phyloP scores from a whole-genome alignment of 768 basidiomycete genomes.

The Suillus bovinus region DNA sequence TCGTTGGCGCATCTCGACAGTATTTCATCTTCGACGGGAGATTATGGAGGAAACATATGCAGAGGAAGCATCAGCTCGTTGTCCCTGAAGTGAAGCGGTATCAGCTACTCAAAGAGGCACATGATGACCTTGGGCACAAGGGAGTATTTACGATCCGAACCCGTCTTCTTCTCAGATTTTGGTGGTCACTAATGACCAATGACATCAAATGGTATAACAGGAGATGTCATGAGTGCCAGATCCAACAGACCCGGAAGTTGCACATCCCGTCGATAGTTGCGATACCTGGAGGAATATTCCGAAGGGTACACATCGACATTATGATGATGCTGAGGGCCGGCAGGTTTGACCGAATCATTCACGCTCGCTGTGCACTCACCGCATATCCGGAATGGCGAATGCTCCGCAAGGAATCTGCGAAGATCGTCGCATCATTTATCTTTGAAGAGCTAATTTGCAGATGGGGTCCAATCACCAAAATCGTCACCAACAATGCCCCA shows the following conservation, averaged over 20 bases:
- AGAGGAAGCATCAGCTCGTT: background rate
- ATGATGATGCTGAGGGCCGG: constrained; percentile 9
- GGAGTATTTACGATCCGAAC: background rate
- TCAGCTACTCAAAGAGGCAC: background rate
- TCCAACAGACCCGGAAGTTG: background rate
- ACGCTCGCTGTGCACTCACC: background rate
- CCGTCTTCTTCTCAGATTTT: background rate
- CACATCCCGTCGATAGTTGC: background rate
- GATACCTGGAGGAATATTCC: background rate
- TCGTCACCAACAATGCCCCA: no score
- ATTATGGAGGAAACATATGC: background rate
- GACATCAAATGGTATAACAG: constrained; percentile 1
- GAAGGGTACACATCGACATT: background rate
- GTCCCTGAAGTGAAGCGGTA: background rate
- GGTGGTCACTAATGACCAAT: background rate
- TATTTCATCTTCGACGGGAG: fast-evolving
- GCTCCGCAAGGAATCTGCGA: constrained; percentile 23
- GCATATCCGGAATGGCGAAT: constrained; percentile 30
- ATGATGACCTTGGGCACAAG: constrained; percentile 7
- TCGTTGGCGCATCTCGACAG: fast-evolving
- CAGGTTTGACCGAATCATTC: constrained; percentile 20
- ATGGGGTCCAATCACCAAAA: no score
- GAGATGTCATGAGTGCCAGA: constrained; percentile 2
- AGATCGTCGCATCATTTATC: constrained; percentile 6
- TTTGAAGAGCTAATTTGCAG: constrained; percentile 24